phyloP scores from a whole-genome alignment of 345 rosid genomes.

The Linum lewisii region DNA sequence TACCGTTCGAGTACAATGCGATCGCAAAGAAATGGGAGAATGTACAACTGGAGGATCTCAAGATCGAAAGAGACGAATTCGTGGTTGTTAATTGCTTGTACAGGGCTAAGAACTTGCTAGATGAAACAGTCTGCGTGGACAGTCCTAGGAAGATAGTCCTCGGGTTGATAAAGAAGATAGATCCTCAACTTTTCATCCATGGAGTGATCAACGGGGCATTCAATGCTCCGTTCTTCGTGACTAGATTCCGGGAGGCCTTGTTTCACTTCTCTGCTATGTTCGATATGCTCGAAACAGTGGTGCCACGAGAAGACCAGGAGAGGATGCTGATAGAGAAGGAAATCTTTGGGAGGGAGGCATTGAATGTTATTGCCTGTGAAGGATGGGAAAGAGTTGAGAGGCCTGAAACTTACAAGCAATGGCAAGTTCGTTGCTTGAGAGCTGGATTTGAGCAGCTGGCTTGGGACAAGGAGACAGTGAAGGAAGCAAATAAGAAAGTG shows the following conservation, averaged over 20 bases:
- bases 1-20: constrained; percentile 9
- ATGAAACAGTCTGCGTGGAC: constrained; percentile 4
- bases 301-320: constrained; percentile 8
- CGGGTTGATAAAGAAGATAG: constrained; percentile 3
- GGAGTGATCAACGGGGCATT: constrained; percentile 9
- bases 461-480: not conserved
- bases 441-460: constrained; percentile 4
- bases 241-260: constrained; percentile 7
- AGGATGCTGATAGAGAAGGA: constrained; percentile 9
- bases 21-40: constrained; percentile 10
- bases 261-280: constrained; percentile 9
- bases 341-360: constrained; percentile 3
- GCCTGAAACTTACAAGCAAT: constrained; percentile 11
- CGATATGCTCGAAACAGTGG: constrained; percentile 8
- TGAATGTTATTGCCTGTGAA: constrained; percentile 8
- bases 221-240: constrained; percentile 8
- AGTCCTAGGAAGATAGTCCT: constrained; percentile 7
- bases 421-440: constrained; percentile 10
- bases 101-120: constrained; percentile 6
- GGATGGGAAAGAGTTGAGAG: constrained; percentile 12
- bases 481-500: not conserved
- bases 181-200: constrained; percentile 4
- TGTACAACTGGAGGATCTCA: constrained; percentile 7
- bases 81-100: constrained; percentile 6
- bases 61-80: constrained; percentile 22